Evolutionary conservation across 2,329 filamentous ascomycete species (phyloP).

Genomic region (Cyphellophora europaea): DNA sequence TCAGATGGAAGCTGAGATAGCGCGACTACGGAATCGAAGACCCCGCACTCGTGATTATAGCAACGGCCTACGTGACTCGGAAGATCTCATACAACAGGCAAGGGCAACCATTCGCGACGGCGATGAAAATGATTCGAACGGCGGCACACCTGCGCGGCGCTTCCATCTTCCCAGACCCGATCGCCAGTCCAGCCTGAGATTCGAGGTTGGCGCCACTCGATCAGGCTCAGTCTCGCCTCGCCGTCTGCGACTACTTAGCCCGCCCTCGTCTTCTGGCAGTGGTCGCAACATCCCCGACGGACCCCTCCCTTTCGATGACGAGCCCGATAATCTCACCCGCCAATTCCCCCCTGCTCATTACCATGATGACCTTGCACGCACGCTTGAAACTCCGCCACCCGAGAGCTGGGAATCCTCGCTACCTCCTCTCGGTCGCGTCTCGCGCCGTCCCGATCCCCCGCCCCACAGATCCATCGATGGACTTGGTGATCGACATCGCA

Average conservation of each 20-base stretch:
- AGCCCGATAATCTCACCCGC: background rate
- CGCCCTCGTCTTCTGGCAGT: background rate
- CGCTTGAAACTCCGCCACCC: conserved; percentile 10
- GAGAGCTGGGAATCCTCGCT: conserved; percentile 11
- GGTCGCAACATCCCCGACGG: background rate
- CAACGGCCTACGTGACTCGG: conserved; percentile 1
- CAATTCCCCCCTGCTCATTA: background rate
- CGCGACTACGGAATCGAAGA: conserved; percentile 5
- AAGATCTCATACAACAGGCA: conserved; percentile 12
- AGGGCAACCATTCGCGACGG: conserved; percentile 13
- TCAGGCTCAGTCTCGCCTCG: conserved; percentile 7
- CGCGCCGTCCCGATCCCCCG: conserved; percentile 10
- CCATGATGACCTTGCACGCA: background rate
- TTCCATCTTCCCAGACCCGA: conserved; percentile 26
- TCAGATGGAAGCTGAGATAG: conserved; percentile 11
- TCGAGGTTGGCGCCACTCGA: conserved; percentile 18
- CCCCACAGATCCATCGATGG: conserved; percentile 47
- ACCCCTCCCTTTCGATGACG: background rate
- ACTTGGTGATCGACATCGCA: conserved; percentile 74
- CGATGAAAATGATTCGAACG: background rate
- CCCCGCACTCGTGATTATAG: background rate
- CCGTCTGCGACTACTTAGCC: conserved; percentile 2
- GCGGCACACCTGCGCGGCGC: conserved; percentile 15
- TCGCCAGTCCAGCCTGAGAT: conserved; percentile 25
- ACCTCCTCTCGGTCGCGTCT: conserved; percentile 22